phyloP scores from a whole-genome alignment of 257 asterid species.

The Coffea eugenioides region DNA sequence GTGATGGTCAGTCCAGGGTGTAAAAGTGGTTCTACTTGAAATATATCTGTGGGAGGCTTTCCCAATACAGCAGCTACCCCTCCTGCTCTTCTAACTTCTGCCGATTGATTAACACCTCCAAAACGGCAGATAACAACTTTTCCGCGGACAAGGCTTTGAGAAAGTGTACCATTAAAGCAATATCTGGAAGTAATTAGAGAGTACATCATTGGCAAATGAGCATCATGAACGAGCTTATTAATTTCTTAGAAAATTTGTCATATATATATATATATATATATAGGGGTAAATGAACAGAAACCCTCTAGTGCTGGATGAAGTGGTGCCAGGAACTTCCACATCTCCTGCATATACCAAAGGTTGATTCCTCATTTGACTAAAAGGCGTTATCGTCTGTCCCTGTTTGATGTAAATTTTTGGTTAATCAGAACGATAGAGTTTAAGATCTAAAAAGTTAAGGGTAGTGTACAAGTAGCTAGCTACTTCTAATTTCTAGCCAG shows the following conservation, averaged over 20 bases:
- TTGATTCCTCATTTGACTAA: slow-evolving; percentile 16
- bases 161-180: slow-evolving; percentile 43
- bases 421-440: no score
- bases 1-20: slow-evolving; percentile 26
- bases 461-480: no score
- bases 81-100: slow-evolving; percentile 50
- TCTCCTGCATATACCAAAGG: slow-evolving; percentile 41
- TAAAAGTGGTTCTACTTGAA: slow-evolving; percentile 20
- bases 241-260: no score
- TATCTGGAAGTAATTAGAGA: slow-evolving; percentile 14
- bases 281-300: not conserved
- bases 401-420: not conserved
- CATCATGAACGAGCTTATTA: no score
- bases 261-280: no score
- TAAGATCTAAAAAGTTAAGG: no score
- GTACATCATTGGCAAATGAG: no score
- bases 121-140: slow-evolving; percentile 44
- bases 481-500: no score
- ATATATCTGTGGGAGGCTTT: slow-evolving; percentile 10
- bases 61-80: slow-evolving; percentile 47
- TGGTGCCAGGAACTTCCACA: slow-evolving; percentile 44
- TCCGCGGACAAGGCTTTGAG: slow-evolving; percentile 35
- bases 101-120: slow-evolving; percentile 11
- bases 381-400: slow-evolving; percentile 48
- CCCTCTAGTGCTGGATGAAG: slow-evolving; percentile 31